These are phyloP conservation scores for Amphibolis antarctica DNA, from an alignment of 106 monocot genomes.

Conservation along the genomic window DNA sequence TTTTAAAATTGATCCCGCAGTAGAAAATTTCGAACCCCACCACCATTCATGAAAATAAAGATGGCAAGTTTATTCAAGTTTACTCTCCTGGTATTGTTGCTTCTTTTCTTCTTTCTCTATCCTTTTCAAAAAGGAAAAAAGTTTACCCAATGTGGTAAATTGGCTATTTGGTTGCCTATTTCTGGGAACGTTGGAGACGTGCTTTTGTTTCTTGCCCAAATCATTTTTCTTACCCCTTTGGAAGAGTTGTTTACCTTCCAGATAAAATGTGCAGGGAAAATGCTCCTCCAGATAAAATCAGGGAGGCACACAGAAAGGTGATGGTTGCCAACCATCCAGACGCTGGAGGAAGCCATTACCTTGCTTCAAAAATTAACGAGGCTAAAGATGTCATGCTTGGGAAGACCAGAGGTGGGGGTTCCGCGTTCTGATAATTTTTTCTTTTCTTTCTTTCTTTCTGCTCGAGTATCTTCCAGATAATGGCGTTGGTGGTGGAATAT, in stretches of 20 bases:
- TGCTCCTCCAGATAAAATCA: constrained; percentile 41
- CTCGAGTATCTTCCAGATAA: too few species aligned
- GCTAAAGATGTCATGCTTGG: constrained; percentile 65
- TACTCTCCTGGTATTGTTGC: too few species aligned
- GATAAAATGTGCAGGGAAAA: constrained; percentile 23
- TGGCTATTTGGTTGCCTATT: too few species aligned
- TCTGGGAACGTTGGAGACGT: not conserved
- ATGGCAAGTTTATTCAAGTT: too few species aligned
- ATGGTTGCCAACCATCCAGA: constrained; percentile 83
- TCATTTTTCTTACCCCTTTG: not conserved
- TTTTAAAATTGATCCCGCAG: too few species aligned
- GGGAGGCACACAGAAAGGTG: constrained; percentile 60
- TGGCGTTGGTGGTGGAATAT: too few species aligned
- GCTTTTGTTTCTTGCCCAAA: not conserved
- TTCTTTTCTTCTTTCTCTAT: too few species aligned
- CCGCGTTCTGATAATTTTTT: constrained; percentile 63
- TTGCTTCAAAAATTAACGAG: constrained; percentile 73
- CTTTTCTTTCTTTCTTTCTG: too few species aligned
- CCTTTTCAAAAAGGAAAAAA: too few species aligned
- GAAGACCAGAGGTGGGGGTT: constrained; percentile 52
- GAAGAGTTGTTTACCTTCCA: not conserved
- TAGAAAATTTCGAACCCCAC: too few species aligned
- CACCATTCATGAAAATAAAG: too few species aligned
- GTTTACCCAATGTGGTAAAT: too few species aligned
- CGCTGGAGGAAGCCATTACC: constrained; percentile 61